Evolutionary conservation across 2,329 filamentous ascomycete genomes (phyloP), one percentile per base, ranked within the genome.

Genomic region (Verticillium dahliae): DNA sequence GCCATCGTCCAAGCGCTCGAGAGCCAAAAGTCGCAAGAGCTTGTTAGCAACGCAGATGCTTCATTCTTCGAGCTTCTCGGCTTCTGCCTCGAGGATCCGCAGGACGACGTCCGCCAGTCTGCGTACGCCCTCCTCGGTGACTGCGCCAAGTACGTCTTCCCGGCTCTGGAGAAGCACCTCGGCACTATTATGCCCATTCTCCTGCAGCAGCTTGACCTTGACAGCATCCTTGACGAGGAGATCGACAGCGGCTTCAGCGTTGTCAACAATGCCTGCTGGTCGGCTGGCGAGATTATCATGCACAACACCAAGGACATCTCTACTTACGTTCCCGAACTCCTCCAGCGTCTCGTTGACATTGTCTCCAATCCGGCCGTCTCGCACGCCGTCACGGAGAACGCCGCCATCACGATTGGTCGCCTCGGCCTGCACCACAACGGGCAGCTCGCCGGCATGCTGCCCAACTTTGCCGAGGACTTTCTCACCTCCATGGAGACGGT

Each of bases 201-300:
- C n/a, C 84, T 97, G 65, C 86, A 87, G 69, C 93, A 98, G 72
- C 85, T 99, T 34, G 93, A 98, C 67, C 80, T 97, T 67, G 89
- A 92, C 64, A 82, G 82, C 61, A 84, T 92, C 58, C 76, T 86
- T 18, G 90, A 93, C 63, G 91, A 96, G 68, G 90, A 92, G 63
- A 87, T 92, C 56, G 91, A 96, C 65, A 90, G 86, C 18, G 89
- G 88, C 14, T 97, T 97, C 73, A 92, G 92, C 63, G 93, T 98
- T 35, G 88, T 98, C 63, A 99, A 98, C 82, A 99, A 99, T 72
- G 94, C 95, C 27, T 98, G 94, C 78, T 99, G 95, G 95, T 96
- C 93, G 6, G 88, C 88, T 31, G 95, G 95, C 52, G 95, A 99
- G 78, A 95, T 98, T 64, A 87, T 92, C 15, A 87, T 97, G 74